Conservation (phyloP, 208 protist genomes). For the Angomonas deanei region DNA sequence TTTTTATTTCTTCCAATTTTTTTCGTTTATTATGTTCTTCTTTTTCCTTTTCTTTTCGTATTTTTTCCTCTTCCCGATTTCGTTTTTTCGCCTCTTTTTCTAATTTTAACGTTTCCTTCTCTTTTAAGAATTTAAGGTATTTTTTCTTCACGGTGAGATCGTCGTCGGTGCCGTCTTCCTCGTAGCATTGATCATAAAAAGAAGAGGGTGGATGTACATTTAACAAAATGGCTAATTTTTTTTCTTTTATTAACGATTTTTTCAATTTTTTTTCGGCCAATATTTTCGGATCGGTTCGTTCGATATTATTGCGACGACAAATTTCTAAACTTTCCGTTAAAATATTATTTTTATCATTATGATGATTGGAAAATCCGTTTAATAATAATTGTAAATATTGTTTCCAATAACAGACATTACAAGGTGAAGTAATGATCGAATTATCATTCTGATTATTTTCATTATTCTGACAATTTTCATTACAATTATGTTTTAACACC, state of each 20-base stretch:
- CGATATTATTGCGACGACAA: not conserved
- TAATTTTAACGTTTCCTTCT: not conserved
- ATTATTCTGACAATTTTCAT: too few species aligned
- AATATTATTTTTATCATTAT: too few species aligned
- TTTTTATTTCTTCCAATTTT: not conserved
- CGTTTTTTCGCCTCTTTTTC: conserved; percentile 1
- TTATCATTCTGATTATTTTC: too few species aligned
- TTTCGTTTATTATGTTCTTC: not conserved
- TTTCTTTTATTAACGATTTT: not conserved
- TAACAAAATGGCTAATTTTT: too few species aligned
- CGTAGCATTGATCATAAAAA: not conserved
- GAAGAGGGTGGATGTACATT: not conserved
- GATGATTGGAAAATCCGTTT: too few species aligned
- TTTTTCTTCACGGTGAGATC: not conserved
- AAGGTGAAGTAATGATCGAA: not conserved
- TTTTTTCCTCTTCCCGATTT: not conserved
- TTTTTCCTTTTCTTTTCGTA: not conserved
- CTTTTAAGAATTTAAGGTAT: not conserved
- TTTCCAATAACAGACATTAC: not conserved
- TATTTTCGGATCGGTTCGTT: not conserved
- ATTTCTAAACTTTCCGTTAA: not conserved
- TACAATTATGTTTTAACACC: too few species aligned
- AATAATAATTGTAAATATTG: not conserved
- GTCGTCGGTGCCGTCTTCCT: not conserved
- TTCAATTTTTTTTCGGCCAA: not conserved